Percentiles rank a stretch among this genome's conserved stretches.
phyloP scores from a whole-genome alignment of 495 filamentous ascomycete genomes.

The Penicillium bialowiezense region DNA sequence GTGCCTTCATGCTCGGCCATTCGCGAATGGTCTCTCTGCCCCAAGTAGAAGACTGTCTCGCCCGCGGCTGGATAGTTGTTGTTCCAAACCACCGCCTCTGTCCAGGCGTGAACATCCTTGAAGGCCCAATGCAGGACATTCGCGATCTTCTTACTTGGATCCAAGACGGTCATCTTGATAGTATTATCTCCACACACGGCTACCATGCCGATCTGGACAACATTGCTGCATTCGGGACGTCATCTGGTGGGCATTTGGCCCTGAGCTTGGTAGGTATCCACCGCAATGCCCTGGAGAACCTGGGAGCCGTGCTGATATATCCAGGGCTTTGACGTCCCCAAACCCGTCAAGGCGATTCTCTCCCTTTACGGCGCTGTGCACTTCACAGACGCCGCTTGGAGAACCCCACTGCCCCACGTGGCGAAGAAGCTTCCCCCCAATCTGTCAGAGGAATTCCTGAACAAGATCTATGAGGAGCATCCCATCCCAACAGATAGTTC shows the following conservation, averaged over 20 bases:
- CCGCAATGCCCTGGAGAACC: no score
- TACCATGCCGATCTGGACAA: constrained; percentile 31
- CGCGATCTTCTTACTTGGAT: constrained; percentile 44
- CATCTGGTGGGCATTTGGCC: constrained; percentile 50
- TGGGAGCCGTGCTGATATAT: neutral
- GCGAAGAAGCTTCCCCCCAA: constrained; percentile 26
- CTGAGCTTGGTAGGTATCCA: constrained; percentile 44
- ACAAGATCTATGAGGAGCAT: constrained; percentile 24
- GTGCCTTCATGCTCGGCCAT: constrained; percentile 39
- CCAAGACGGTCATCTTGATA: constrained; percentile 29
- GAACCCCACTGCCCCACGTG: constrained; percentile 66
- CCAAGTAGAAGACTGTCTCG: constrained; percentile 33
- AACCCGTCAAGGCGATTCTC: constrained; percentile 28
- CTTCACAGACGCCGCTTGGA: constrained; percentile 47
- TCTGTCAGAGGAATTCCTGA: constrained; percentile 14
- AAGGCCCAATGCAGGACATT: constrained; percentile 50
- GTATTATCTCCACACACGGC: constrained; percentile 9
- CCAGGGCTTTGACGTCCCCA: constrained; percentile 30
- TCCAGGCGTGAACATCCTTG: constrained; percentile 43
- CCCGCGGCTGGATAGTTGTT: constrained; percentile 37
- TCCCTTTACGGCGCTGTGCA: constrained; percentile 35
- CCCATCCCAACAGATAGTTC: constrained; percentile 29
- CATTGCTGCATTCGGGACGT: constrained; percentile 54
- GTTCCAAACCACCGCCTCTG: constrained; percentile 52
- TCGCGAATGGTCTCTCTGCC: constrained; percentile 30